Conservation (phyloP, 768 basidiomycete genomes). For the Boletus bicolor region DNA sequence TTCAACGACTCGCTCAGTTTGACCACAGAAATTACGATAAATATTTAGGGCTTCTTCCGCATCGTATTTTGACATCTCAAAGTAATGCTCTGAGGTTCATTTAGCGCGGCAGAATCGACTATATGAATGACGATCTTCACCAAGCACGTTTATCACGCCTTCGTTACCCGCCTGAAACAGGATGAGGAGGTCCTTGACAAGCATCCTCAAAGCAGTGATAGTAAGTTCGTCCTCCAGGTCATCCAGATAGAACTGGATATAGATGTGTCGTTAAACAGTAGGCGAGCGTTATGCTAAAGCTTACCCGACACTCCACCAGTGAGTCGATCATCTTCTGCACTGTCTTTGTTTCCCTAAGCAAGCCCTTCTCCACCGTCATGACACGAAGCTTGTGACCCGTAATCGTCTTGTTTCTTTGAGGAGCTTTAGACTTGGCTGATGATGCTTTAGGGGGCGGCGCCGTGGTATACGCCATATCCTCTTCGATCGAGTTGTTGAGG, state of each 20-base stretch:
- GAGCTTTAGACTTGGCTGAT: conserved; percentile 35
- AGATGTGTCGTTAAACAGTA: not conserved
- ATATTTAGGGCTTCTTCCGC: conserved; percentile 79
- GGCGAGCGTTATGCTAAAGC: conserved; percentile 28
- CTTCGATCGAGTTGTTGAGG: conserved; percentile 58
- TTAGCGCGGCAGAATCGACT: conserved; percentile 12
- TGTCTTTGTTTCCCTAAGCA: conserved; percentile 86
- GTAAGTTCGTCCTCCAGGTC: conserved; percentile 91
- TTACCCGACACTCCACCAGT: conserved; percentile 81
- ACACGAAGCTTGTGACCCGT: conserved; percentile 80
- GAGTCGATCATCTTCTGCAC: conserved; percentile 90
- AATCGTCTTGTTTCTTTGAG: conserved; percentile 69
- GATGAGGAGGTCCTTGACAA: conserved; percentile 93
- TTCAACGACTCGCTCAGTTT: conserved; percentile 91
- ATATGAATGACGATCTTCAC: conserved; percentile 39
- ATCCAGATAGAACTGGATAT: conserved; percentile 82
- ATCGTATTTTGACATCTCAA: conserved; percentile 96
- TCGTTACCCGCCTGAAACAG: conserved; percentile 97
- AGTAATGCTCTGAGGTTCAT: conserved; percentile 74
- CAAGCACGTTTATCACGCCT: conserved; percentile 81
- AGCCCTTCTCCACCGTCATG: conserved; percentile 94
- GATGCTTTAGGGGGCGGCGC: conserved; percentile 27
- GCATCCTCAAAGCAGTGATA: conserved; percentile 83
- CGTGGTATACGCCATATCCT: conserved; percentile 41
- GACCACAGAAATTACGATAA: conserved; percentile 92